These are phyloP conservation scores for Cadophora malorum DNA, from an alignment of 2,329 filamentous ascomycete genomes.

Conservation along the genomic window DNA sequence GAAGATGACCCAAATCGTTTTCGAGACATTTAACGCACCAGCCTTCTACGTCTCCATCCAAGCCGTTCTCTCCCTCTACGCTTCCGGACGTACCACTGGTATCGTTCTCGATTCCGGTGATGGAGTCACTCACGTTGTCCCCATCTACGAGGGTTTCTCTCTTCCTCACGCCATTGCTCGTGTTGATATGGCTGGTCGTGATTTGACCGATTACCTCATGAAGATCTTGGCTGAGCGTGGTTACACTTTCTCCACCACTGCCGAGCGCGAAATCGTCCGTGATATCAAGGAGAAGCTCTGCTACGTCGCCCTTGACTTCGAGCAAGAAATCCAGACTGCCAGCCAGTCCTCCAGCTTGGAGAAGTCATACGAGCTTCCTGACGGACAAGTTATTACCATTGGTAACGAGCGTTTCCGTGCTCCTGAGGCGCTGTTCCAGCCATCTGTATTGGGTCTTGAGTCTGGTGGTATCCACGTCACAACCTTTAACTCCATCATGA, in stretches of 20 bases:
- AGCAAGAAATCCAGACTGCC: constrained; percentile 99
- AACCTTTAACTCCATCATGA: constrained; percentile 99
- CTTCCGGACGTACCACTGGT: constrained; percentile 99
- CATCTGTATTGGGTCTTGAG: constrained; percentile 96
- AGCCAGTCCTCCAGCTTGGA: constrained; percentile 98
- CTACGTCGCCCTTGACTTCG: constrained; percentile 99
- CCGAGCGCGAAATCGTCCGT: constrained; percentile 99
- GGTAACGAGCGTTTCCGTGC: constrained; percentile 99
- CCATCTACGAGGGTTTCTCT: constrained; percentile 99
- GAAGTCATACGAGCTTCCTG: constrained; percentile 99
- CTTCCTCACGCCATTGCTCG: constrained; percentile 99
- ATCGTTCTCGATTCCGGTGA: constrained; percentile 99
- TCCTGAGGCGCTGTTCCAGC: constrained; percentile 99
- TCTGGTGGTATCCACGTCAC: constrained; percentile 99
- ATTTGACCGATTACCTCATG: constrained; percentile 99
- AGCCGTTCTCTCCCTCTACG: constrained; percentile 98
- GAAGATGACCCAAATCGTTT: constrained; percentile 99
- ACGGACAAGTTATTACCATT: constrained; percentile 99
- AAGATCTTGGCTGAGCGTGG: constrained; percentile 99
- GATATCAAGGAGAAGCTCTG: constrained; percentile 99
- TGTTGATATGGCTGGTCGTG: constrained; percentile 99
- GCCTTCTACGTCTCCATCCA: constrained; percentile 99
- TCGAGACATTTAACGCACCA: constrained; percentile 99
- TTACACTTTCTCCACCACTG: constrained; percentile 99
- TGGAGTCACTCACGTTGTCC: constrained; percentile 99